These are phyloP conservation scores for Begonia fuchsioides DNA, from an alignment of 306 rosid species.

Conservation along the genomic window DNA sequence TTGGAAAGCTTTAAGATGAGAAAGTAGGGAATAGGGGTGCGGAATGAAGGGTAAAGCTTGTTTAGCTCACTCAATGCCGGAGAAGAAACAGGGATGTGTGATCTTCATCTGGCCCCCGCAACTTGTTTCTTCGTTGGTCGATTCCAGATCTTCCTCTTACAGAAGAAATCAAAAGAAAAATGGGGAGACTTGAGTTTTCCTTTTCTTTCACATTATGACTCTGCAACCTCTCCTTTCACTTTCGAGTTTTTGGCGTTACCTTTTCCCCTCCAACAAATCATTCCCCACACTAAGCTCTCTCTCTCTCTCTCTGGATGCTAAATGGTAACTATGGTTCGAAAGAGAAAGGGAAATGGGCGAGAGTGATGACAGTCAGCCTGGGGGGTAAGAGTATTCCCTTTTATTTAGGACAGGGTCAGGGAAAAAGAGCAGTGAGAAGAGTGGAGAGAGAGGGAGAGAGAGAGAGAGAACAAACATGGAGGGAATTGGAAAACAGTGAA, in stretches of 20 bases:
- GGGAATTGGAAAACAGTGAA: no score
- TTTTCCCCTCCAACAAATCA: conserved; percentile 44
- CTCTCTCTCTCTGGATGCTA: conserved; percentile 8
- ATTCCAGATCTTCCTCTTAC: conserved; percentile 4
- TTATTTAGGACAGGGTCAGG: neutral
- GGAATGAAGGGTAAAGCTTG: conserved; percentile 25
- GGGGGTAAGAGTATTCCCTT: neutral
- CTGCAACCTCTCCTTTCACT: conserved; percentile 25
- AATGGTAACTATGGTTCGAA: conserved; percentile 14
- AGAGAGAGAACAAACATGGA: no score
- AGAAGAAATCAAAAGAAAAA: conserved; percentile 9
- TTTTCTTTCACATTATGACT: conserved; percentile 24
- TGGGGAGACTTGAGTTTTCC: conserved; percentile 11
- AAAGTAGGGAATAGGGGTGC: conserved; percentile 1
- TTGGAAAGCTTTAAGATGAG: conserved; percentile 9
- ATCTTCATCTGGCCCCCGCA: conserved; percentile 16
- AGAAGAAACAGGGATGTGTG: no score
- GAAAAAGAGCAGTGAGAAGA: no score
- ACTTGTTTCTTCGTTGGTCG: conserved; percentile 12
- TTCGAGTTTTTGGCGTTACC: conserved; percentile 22
- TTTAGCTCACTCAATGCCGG: conserved; percentile 46
- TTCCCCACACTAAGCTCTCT: conserved; percentile 27
- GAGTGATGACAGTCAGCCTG: neutral
- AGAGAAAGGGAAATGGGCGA: neutral
- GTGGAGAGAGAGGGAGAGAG: no score